phyloP scores from a whole-genome alignment of 768 basidiomycete genomes.

The Leucocoprinus sp. region DNA sequence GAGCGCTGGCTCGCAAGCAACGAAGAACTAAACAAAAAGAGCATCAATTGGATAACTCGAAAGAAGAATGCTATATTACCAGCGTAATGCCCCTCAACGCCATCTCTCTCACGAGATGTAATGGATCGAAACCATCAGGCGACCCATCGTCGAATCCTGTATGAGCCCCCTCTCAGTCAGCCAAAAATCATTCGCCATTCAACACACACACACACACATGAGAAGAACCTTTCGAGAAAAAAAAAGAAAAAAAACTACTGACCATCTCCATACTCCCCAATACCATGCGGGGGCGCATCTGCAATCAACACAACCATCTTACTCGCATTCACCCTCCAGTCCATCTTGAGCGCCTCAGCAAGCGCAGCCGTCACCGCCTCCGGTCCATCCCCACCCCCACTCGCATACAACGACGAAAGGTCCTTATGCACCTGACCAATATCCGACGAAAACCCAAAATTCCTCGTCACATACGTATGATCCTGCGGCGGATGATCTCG shows the following conservation, averaged over 20 bases:
- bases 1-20: conserved; percentile 96
- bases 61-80: conserved; percentile 33
- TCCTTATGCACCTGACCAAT: conserved; percentile 81
- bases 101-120: conserved; percentile 83
- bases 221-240: too few relatives aligned
- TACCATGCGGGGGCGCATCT: conserved; percentile 96
- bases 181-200: not conserved
- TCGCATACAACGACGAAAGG: conserved; percentile 77
- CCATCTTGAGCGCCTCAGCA: conserved; percentile 79
- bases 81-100: conserved; percentile 85
- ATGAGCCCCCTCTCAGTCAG: too few relatives aligned
- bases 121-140: conserved; percentile 88
- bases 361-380: conserved; percentile 95
- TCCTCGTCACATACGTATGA: conserved; percentile 88
- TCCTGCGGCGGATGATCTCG: conserved; percentile 98
- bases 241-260: conserved; percentile 16
- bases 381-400: conserved; percentile 90
- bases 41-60: not conserved
- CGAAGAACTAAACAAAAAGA: conserved; percentile 69
- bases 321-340: conserved; percentile 81
- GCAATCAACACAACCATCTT: conserved; percentile 97
- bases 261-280: conserved; percentile 97
- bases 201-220: conserved; percentile 11
- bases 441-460: conserved; percentile 91
- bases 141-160: conserved; percentile 90